Evolutionary conservation across 805 yeast species (phyloP).

Genomic region (Starmera caribaea): DNA sequence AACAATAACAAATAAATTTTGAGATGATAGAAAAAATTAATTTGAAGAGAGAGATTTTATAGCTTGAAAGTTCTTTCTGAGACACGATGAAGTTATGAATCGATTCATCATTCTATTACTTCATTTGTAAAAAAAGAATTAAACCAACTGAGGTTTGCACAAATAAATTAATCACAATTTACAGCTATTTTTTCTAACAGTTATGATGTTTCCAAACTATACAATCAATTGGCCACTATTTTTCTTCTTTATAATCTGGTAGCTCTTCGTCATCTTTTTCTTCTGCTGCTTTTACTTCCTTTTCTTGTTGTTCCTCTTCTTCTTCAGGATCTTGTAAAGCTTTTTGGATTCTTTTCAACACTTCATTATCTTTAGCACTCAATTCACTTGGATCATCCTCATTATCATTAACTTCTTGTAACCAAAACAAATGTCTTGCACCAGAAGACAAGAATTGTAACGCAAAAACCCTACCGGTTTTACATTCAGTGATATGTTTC

Average conservation of each 20-base stretch:
- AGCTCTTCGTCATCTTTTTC: background rate
- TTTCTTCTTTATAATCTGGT: background rate
- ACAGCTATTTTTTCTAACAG: no score
- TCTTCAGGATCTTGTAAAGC: slow-evolving; percentile 34
- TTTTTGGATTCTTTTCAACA: slow-evolving; percentile 37
- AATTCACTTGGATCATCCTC: slow-evolving; percentile 50
- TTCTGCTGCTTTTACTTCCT: slow-evolving; percentile 2
- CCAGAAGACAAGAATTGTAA: slow-evolving; percentile 56
- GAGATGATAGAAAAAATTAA: no score
- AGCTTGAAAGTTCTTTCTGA: no score
- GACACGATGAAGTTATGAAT: no score
- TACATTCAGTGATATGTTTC: slow-evolving; percentile 58
- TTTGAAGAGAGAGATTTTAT: no score
- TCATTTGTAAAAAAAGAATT: no score
- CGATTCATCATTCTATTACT: no score
- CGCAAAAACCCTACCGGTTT: slow-evolving; percentile 69
- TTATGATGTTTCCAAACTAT: no score
- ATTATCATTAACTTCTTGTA: slow-evolving; percentile 61
- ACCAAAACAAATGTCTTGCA: slow-evolving; percentile 51
- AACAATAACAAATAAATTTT: no score
- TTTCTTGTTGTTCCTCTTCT: slow-evolving; percentile 23
- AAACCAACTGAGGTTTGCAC: no score
- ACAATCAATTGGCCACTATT: no score
- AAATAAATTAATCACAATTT: no score
- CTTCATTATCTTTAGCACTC: slow-evolving; percentile 46